Evolutionary conservation across 192 early-diverging fungal species (phyloP), one percentile per base, ranked within the genome.

Genomic region (Phycomyces blakesleeanus): DNA sequence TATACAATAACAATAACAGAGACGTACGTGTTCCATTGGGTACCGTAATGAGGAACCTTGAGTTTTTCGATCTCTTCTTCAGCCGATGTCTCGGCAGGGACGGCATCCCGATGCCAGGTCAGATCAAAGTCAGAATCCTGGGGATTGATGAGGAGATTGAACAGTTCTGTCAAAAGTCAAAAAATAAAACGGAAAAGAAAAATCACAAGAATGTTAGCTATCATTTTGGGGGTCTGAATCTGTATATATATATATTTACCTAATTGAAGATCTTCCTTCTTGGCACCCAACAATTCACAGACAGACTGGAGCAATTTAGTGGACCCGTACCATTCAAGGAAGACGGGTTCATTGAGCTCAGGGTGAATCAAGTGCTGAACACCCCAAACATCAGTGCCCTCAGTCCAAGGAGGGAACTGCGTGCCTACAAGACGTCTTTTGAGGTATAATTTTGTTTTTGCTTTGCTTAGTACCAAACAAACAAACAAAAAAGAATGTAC

Each of bases 311-410:
- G 40, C 16, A 80, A 57, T 34, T 61, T 49, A 34, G 66, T 53
- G 29, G 61, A 73, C 6, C 75, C 78, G 40, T 80, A 80, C 75
- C 75, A 80, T 61, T 78, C 59, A 11, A 74, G 69, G 61, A 80
- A 80, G 20, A 65, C 64, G 12, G 76, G 59, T 58, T 80, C 78
- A 21, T 60, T 18, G n/a, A 80, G 57, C 4, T 78, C 76, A 27
- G 78, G 78, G 51, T 80, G 73, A 59, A 78, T 76, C 39, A 78
- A 60, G 38, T 72, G 68, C 37, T 80, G 78, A 39, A 80, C 76
- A 41, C 78, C 78, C 78, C 78, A 80, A 11, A 72, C 69, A 40
- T 78, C 73, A n/a, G 63, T 69, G 10, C 67, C 76, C 41, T 78
- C 67, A 21, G 50, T 59, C 78, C 78, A 80, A 20, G 78, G 78